phyloP scores from a whole-genome alignment of 306 rosid genomes.

The Prunus mongolica region DNA sequence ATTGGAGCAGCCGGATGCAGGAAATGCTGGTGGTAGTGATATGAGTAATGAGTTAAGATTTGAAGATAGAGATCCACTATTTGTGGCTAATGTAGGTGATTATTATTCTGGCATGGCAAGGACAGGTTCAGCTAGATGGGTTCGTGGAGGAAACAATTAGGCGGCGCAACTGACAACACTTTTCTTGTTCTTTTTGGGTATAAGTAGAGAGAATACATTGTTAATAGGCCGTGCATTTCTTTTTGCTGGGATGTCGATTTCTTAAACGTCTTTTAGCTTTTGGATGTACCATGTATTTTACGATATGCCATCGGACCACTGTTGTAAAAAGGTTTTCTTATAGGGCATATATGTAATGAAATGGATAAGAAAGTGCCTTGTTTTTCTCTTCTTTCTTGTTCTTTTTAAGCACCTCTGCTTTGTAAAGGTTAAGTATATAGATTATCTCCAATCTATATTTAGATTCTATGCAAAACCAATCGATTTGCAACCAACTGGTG shows the following conservation, averaged over 20 bases:
- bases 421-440: not conserved
- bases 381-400: not conserved
- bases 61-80: conserved; percentile 88
- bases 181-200: conserved; percentile 13
- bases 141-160: conserved; percentile 55
- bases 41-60: conserved; percentile 22
- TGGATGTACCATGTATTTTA: conserved; percentile 26
- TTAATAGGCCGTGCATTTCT: not conserved
- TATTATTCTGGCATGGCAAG: conserved; percentile 70
- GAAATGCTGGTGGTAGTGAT: conserved; percentile 28
- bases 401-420: not conserved
- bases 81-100: conserved; percentile 94
- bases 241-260: not conserved
- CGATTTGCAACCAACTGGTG: not conserved
- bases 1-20: conserved; percentile 75
- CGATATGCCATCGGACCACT: conserved; percentile 10
- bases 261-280: not conserved
- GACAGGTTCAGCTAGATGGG: conserved; percentile 59
- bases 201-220: not conserved
- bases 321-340: conserved; percentile 26
- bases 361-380: not conserved
- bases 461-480: not conserved
- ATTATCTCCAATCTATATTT: no score
- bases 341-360: not conserved
- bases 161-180: conserved; percentile 17